These are phyloP conservation scores for Ettlia oleoabundans DNA, from an alignment of 139 green algal species.

Conservation along the genomic window DNA sequence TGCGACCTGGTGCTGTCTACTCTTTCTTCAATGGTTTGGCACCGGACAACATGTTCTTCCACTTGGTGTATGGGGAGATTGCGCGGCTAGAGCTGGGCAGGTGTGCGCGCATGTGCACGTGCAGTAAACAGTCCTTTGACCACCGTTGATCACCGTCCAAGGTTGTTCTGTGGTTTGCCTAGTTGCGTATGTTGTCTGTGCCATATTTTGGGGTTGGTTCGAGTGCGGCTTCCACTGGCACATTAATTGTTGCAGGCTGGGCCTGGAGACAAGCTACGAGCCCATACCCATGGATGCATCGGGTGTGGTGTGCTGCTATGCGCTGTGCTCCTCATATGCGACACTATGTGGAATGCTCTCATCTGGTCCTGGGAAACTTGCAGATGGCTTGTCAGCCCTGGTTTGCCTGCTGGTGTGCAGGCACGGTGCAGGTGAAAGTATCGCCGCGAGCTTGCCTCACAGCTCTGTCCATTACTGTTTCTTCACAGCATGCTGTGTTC, in stretches of 20 bases:
- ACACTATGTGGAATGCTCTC: too few relatives aligned
- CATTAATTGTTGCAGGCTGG: too few relatives aligned
- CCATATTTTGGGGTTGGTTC: too few relatives aligned
- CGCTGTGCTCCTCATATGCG: too few relatives aligned
- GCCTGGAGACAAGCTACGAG: conserved; percentile 73
- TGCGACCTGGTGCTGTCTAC: conserved; percentile 85
- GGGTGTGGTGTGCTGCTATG: neutral
- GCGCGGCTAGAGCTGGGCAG: conserved; percentile 58
- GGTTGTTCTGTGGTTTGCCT: too few relatives aligned
- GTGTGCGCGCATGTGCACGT: too few relatives aligned
- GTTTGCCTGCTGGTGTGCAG: neutral
- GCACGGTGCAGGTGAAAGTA: neutral
- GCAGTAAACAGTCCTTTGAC: too few relatives aligned
- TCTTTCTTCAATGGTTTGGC: conserved; percentile 95
- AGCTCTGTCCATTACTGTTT: neutral
- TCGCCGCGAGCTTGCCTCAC: neutral
- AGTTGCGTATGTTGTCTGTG: too few relatives aligned
- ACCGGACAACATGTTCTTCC: conserved; percentile 86
- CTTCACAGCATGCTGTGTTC: neutral
- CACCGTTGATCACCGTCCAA: too few relatives aligned
- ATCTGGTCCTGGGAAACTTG: neutral
- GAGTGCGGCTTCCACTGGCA: too few relatives aligned
- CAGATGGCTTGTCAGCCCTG: neutral
- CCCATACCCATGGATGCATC: conserved; percentile 71
- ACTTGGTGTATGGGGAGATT: conserved; percentile 82